Conservation (phyloP, 2,329 filamentous ascomycete species). For the Chaetomiaceae sp. region DNA sequence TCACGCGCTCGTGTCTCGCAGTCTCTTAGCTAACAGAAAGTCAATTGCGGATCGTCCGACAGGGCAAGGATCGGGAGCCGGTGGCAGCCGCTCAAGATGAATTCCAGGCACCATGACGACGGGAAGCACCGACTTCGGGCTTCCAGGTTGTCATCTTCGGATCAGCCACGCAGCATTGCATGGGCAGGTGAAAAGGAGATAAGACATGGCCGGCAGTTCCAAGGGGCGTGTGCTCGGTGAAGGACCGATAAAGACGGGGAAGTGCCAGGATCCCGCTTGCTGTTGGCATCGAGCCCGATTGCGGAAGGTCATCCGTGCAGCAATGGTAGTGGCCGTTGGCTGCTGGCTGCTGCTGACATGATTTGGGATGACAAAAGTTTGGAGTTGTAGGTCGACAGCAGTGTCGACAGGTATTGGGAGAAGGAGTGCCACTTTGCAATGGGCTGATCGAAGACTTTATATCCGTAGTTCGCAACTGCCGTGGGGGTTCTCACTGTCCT, state of each 20-base stretch:
- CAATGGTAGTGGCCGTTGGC: not conserved
- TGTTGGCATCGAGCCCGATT: constrained; percentile 7
- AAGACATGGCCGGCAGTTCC: constrained; percentile 13
- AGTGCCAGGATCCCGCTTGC: not conserved
- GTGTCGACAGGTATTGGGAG: not conserved
- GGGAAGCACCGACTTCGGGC: constrained; percentile 26
- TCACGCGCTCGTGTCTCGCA: constrained; percentile 21
- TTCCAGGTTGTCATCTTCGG: not conserved
- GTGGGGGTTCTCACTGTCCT: not conserved
- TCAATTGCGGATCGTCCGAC: constrained; percentile 22
- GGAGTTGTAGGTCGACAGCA: not conserved
- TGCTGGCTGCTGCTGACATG: not conserved
- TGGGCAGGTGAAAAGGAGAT: constrained; percentile 11
- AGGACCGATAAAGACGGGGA: not conserved
- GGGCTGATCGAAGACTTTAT: not conserved
- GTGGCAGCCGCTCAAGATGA: constrained; percentile 11
- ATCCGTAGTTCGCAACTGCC: not conserved
- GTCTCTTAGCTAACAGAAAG: constrained; percentile 28
- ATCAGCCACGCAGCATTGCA: constrained; percentile 9
- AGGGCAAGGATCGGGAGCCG: constrained; percentile 20
- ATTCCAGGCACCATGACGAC: not conserved
- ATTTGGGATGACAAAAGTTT: not conserved
- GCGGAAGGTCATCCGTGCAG: not conserved
- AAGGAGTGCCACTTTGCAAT: not conserved
- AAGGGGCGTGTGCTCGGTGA: not conserved